A percentile compares a stretch with the other conserved stretches of the same genome.
These are phyloP conservation scores for Fusarium anguioides DNA, from an alignment of 2,329 filamentous ascomycete species.

Conservation along the genomic window DNA sequence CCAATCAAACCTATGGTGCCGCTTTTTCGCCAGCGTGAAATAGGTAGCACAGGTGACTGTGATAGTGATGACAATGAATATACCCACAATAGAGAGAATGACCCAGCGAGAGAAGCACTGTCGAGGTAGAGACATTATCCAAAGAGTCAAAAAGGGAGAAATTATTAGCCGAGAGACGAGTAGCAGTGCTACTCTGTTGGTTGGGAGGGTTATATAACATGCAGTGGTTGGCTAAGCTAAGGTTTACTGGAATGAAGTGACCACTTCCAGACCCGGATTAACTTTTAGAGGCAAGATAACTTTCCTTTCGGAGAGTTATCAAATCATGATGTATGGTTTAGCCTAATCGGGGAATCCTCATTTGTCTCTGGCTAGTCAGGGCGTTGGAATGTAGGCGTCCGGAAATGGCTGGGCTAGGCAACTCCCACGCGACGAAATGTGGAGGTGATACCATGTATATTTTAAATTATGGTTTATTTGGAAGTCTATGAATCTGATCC, in stretches of 20 bases:
- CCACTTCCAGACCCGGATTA: background rate
- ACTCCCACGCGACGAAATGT: background rate
- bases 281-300: background rate
- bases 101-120: slow-evolving; percentile 11
- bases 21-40: slow-evolving; percentile 1
- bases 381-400: slow-evolving; percentile 18
- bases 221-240: too few relatives aligned
- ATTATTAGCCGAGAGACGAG: background rate
- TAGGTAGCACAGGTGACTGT: slow-evolving; percentile 12
- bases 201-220: slow-evolving; percentile 7
- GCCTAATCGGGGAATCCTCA: background rate
- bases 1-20: slow-evolving; percentile 29
- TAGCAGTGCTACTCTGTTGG: background rate
- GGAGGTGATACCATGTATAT: background rate
- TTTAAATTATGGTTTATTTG: rapidly evolving
- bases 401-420: slow-evolving; percentile 10
- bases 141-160: background rate
- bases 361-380: background rate
- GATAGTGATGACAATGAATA: background rate
- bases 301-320: background rate
- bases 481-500: background rate
- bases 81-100: slow-evolving; percentile 1
- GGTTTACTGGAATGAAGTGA: background rate
- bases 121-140: slow-evolving; percentile 21
- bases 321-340: background rate